Evolutionary conservation across 352 stramenopile species (phyloP).

Genomic region (Blastocystis sp.): DNA sequence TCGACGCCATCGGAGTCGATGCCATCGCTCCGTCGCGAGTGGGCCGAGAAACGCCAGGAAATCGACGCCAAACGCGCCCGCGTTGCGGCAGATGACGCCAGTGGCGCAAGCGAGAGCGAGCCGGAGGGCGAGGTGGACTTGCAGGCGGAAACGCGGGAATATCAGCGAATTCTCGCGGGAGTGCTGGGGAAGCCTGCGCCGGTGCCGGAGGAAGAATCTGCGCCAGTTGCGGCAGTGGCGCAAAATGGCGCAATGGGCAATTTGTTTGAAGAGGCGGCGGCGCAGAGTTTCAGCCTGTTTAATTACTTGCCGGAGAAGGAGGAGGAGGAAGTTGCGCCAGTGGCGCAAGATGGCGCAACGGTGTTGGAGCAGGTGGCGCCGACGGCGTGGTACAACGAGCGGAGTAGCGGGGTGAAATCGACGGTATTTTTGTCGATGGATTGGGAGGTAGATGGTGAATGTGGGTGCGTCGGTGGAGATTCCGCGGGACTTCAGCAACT

Average conservation of each 20-base stretch:
- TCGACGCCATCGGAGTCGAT: neutral
- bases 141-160: neutral
- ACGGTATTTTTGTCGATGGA: neutral
- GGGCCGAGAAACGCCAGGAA: slow-evolving; percentile 9
- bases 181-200: neutral
- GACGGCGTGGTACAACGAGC: slow-evolving; percentile 35
- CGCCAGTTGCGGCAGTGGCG: neutral
- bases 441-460: neutral
- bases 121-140: neutral
- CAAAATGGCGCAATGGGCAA: no score
- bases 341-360: neutral
- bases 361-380: neutral
- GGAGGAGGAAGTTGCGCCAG: neutral
- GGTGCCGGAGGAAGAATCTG: neutral
- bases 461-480: neutral
- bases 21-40: neutral
- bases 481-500: neutral
- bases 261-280: slow-evolving; percentile 14
- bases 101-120: neutral
- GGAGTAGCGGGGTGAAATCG: neutral
- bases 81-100: no score
- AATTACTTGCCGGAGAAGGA: neutral
- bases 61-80: neutral
- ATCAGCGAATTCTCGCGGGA: neutral
- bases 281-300: neutral